Base-by-base conservation (phyloP, 768 basidiomycete genomes). In the Phallus indusiatus region DNA sequence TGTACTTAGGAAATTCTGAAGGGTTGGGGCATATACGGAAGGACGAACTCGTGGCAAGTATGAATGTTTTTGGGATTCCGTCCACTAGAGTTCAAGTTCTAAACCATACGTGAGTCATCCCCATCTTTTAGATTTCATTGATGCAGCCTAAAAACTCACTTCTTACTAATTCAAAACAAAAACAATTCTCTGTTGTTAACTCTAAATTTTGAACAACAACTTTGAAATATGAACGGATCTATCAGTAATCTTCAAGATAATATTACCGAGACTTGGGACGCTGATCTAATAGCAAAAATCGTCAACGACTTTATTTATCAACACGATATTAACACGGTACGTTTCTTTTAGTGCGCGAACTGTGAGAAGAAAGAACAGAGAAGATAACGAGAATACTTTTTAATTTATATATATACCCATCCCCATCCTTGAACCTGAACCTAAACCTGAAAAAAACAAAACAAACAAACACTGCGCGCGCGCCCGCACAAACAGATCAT, bases 171-270 rank as follows among this genome's bases (percentile, higher is more conserved):
- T 6, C 34, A 53, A 50, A 42, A 33, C n/a, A 49, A 37, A 28
- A 28, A 28, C n/a, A n/a, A n/a, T n/a, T n/a, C n/a, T n/a, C n/a
- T n/a, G n/a, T n/a, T n/a, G n/a, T n/a, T n/a, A n/a, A n/a, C n/a
- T n/a, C n/a, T n/a, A n/a, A n/a, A n/a, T n/a, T n/a, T n/a, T n/a
- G n/a, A n/a, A n/a, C n/a, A n/a, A n/a, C n/a, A n/a, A n/a, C n/a
- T n/a, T n/a, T n/a, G n/a, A 28, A 28, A 28, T 3, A 28, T 7
- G 28, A 7, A 28, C 28, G 28, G 7, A 28, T 28, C 7, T 7
- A 28, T n/a, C 48, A 83, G 89, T 9, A 72, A 83, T 61, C 73
- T 94, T 21, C 81, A 85, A 67, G 92, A 95, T 69, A 84, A 87
- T 60, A 82, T 93, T 47, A 82, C 83, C 0, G 67, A 72, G 1